Conservation (phyloP, 345 rosid genomes). For the Rhizophora apiculata region DNA sequence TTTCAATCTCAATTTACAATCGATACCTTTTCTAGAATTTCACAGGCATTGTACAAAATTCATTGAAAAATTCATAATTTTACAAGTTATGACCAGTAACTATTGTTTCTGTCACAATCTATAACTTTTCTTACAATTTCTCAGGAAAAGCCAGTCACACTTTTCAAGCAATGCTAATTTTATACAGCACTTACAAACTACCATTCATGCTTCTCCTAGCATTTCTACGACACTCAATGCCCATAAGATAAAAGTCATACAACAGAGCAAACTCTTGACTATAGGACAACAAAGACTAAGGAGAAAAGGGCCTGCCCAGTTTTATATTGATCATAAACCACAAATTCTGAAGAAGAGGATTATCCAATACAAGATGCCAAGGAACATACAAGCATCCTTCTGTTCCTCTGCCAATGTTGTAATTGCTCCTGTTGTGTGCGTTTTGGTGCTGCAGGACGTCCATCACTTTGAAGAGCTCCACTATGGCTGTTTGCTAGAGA, state of each 20-base stretch:
- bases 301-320: background rate
- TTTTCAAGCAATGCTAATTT: too few species aligned
- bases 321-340: background rate
- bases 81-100: too few species aligned
- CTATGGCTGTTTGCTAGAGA: conserved; percentile 33
- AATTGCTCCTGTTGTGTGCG: conserved; percentile 67
- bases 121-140: too few species aligned
- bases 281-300: background rate
- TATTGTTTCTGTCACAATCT: too few species aligned
- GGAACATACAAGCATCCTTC: conserved; percentile 56
- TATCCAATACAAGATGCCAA: conserved; percentile 7
- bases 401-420: conserved; percentile 68
- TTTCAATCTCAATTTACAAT: too few species aligned
- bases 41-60: too few species aligned
- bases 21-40: too few species aligned
- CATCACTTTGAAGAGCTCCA: conserved; percentile 45
- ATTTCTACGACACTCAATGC: conserved; percentile 6
- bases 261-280: background rate
- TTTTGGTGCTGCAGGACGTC: conserved; percentile 50
- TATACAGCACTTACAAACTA: too few species aligned
- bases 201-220: background rate
- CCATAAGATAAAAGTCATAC: background rate
- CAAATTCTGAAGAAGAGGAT: background rate
- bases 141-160: too few species aligned
- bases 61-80: too few species aligned